Conservation (phyloP, 2,329 filamentous ascomycete species). For the Cordyceps fumosorosea region DNA sequence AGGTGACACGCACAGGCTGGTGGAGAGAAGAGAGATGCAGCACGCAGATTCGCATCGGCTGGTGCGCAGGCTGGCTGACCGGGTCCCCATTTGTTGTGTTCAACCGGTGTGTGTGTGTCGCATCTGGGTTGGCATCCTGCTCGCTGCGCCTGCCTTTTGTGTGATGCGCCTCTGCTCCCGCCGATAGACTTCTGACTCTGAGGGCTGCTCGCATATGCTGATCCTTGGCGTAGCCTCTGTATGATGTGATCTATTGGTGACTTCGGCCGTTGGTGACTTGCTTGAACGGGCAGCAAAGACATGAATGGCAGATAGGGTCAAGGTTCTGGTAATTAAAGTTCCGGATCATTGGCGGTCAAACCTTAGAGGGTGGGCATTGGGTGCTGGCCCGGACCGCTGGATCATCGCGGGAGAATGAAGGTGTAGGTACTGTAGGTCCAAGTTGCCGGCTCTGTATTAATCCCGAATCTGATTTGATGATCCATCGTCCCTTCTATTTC, state of each 20-base stretch:
- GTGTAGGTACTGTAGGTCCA: neutral
- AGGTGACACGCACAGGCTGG: neutral
- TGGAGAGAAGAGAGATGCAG: conserved; percentile 12
- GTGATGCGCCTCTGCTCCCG: neutral
- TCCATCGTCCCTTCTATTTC: neutral
- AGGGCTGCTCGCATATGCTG: neutral
- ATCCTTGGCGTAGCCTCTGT: neutral
- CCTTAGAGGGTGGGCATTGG: neutral
- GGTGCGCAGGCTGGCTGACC: neutral
- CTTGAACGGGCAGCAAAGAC: neutral
- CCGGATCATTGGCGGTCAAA: neutral
- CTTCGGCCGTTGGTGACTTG: neutral
- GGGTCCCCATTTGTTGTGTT: neutral
- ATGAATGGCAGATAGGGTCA: neutral
- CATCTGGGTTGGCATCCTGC: neutral
- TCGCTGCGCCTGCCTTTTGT: neutral
- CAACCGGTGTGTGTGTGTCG: neutral
- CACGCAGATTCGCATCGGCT: conserved; percentile 4
- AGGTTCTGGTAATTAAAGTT: neutral
- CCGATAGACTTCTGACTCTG: neutral
- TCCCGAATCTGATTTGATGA: neutral
- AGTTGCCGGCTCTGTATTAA: too few relatives aligned
- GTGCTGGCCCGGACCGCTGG: neutral
- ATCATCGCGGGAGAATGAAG: neutral
- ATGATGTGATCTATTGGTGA: neutral